Base-by-base conservation (phyloP, 2,329 filamentous ascomycete species). In the Cordyceps pruinosa region DNA sequence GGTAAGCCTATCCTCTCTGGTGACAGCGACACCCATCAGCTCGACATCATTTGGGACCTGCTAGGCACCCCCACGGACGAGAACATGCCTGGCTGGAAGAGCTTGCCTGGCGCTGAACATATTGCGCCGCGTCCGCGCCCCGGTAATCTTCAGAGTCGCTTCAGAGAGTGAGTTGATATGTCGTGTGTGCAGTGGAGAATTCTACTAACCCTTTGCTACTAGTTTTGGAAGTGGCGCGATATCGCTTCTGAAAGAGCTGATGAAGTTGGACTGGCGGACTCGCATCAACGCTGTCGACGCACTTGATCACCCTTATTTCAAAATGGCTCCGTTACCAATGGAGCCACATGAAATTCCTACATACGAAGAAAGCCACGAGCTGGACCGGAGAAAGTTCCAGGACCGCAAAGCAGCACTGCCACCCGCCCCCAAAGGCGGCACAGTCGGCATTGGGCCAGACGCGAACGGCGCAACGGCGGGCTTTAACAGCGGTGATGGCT, bases 271-370 rank as follows among this genome's bases (percentile, higher is more conserved):
- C 69, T 97, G 92, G 89, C 84, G 84, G 51, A 87, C 83, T 63
- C 84, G 94, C 51, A 87, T 96, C 69, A 99, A 97, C 68, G 94
- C 94, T 0, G 88, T 95, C 26, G 94, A 99, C 72, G 94, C 94
- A 1, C 76, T 99, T 23, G 83, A 95, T 61, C 94, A 99, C 66
- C 85, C 90, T 1, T 99, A 97, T 72, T 97, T 99, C 75, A 86
- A 84, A 60, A 88, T 83, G 57, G 73, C 81, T 1, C 94, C 94
- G 4, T 77, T 88, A 5, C 94, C 94, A 9, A 85, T 92, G 39
- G 82, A 83, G 56, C 90, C 94, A 1, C 86, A 88, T 61, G 91
- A 97, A 51, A 81, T 99, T n/a, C 94, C 94, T 2, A 82, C 77
- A 17, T 97, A 96, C 66, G 90, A 96, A 68, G 93, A 97, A 66